Conservation (phyloP, 306 rosid species). For the Cicer yamashitae region DNA sequence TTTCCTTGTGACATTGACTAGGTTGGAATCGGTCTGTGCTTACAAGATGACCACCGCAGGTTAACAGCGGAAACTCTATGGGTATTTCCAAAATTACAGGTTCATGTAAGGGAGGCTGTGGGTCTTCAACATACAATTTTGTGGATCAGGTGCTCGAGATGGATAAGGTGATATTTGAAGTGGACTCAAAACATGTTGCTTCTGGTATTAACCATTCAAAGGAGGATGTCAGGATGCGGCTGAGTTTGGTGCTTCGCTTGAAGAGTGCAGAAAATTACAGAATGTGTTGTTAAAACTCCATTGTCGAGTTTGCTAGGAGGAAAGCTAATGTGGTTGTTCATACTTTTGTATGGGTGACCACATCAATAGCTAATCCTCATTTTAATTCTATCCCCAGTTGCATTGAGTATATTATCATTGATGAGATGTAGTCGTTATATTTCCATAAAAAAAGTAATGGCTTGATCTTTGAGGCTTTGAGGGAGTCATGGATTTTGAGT, state of each 20-base stretch:
- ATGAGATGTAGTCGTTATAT: not conserved
- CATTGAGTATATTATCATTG: not conserved
- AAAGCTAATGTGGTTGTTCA: not conserved
- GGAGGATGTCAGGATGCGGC: not conserved
- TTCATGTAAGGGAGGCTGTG: not conserved
- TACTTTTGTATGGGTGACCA: not conserved
- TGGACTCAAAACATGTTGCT: not conserved
- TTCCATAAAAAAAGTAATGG: not conserved
- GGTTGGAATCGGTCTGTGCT: not conserved
- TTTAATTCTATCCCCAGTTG: not conserved
- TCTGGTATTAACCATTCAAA: not conserved
- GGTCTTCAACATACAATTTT: not conserved
- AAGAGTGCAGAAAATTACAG: not conserved
- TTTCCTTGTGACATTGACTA: not conserved
- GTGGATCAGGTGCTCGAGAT: not conserved
- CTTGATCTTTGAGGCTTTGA: slow-evolving; percentile 19
- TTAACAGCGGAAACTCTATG: not conserved
- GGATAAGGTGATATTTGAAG: not conserved
- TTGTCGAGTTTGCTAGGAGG: not conserved
- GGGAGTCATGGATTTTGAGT: slow-evolving; percentile 22
- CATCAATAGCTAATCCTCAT: not conserved
- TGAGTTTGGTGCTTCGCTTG: not conserved
- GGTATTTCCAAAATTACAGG: not conserved
- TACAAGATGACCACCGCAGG: not conserved
- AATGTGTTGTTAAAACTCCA: not conserved